phyloP scores from a whole-genome alignment of 2,329 filamentous ascomycete genomes.

The Tolypocladium tropicale region DNA sequence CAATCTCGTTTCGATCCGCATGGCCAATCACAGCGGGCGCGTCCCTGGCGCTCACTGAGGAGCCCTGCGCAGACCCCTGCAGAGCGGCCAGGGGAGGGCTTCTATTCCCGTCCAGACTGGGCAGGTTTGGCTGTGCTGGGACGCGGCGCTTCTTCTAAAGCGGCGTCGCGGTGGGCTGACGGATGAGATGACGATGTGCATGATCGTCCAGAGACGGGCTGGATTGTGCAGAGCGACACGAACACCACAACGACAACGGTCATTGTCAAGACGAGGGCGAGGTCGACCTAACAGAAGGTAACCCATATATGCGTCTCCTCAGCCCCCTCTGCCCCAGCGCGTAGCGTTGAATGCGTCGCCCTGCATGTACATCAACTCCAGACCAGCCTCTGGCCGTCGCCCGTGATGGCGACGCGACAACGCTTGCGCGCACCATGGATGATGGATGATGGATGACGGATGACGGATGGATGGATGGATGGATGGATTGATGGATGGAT shows the following conservation, averaged over 20 bases:
- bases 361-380: no score
- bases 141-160: neutral
- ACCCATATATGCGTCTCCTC: no score
- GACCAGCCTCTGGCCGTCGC: no score
- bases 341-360: no score
- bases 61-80: neutral
- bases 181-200: neutral
- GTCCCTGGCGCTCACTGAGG: neutral
- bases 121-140: neutral
- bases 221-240: neutral
- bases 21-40: neutral
- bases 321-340: no score
- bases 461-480: no score
- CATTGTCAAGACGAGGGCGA: no score
- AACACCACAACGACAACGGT: neutral
- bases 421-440: no score
- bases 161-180: neutral
- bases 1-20: constrained; percentile 1
- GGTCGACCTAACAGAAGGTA: no score
- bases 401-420: no score
- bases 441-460: no score
- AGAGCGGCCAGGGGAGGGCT: neutral
- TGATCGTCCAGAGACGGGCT: neutral
- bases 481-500: no score
- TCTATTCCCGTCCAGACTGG: neutral